Percentiles rank a stretch among this genome's conserved stretches.
Evolutionary conservation across 208 protist species (phyloP).

Genomic region (Acanthamoeba polyphaga): DNA sequence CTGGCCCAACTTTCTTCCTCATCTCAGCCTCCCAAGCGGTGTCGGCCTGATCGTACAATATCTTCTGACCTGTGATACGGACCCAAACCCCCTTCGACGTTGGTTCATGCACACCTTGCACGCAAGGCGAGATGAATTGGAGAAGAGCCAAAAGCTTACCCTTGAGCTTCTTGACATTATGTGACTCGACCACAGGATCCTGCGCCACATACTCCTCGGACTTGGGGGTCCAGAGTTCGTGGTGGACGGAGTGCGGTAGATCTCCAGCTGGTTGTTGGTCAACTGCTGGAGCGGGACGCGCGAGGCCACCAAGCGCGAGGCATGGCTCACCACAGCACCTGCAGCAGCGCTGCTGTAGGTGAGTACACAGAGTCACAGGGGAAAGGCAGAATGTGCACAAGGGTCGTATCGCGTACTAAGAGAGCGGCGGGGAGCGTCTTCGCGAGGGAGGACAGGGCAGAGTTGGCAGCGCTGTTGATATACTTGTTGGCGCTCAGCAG

Average conservation of each 20-base stretch:
- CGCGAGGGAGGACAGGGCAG: constrained; percentile 23
- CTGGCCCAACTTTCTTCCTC: constrained; percentile 66
- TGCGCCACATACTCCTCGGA: constrained; percentile 49
- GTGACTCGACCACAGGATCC: constrained; percentile 44
- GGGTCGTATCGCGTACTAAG: neutral
- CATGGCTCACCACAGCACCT: neutral
- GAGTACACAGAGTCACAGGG: neutral
- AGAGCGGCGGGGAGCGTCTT: constrained; percentile 3
- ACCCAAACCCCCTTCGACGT: neutral
- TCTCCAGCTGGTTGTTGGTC: constrained; percentile 49
- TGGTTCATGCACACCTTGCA: neutral
- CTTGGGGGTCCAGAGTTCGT: constrained; percentile 54
- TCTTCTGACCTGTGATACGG: constrained; percentile 23
- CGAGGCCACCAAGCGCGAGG: constrained; percentile 31
- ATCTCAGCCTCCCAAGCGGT: constrained; percentile 67
- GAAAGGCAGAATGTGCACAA: neutral
- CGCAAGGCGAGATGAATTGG: neutral
- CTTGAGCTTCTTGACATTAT: constrained; percentile 57
- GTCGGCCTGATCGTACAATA: constrained; percentile 71
- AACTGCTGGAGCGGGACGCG: constrained; percentile 24
- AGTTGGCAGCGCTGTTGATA: neutral
- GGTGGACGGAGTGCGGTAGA: constrained; percentile 57
- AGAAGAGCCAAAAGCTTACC: neutral
- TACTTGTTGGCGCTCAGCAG: constrained; percentile 59
- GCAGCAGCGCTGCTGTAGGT: too few relatives aligned